phyloP scores from a whole-genome alignment of 768 basidiomycete species.

The Chalciporus piperatus region DNA sequence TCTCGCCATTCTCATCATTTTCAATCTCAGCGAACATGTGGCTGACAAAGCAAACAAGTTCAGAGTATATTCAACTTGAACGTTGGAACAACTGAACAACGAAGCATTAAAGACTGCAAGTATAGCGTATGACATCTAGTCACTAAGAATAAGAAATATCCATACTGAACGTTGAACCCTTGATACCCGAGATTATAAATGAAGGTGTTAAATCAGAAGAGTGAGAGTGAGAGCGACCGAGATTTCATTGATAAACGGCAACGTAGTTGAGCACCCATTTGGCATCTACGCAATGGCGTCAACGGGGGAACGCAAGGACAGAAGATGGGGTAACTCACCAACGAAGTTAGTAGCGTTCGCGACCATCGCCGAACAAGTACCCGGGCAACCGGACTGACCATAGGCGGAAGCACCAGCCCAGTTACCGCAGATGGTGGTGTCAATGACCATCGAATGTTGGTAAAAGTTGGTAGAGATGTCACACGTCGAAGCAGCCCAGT shows the following conservation, averaged over 20 bases:
- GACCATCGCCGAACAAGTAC: slow-evolving; percentile 47
- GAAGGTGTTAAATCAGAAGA: background rate
- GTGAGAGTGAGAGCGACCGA: background rate
- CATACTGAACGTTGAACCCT: too few relatives aligned
- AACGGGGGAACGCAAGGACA: background rate
- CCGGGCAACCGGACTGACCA: slow-evolving; percentile 34
- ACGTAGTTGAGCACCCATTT: slow-evolving; percentile 2
- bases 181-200: too few relatives aligned
- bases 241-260: background rate
- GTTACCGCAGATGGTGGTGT: slow-evolving; percentile 34
- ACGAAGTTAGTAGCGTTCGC: slow-evolving; percentile 55
- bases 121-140: background rate
- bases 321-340: slow-evolving; percentile 27
- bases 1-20: slow-evolving; percentile 25
- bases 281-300: background rate
- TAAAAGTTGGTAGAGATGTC: slow-evolving; percentile 49
- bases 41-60: background rate
- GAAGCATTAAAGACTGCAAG: too few relatives aligned
- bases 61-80: slow-evolving; percentile 1
- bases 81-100: too few relatives aligned
- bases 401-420: slow-evolving; percentile 29
- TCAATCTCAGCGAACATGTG: slow-evolving; percentile 7
- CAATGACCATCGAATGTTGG: slow-evolving; percentile 47
- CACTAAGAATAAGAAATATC: background rate
- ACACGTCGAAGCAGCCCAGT: slow-evolving; percentile 49